Evolutionary conservation across 495 filamentous ascomycete species (phyloP).

Genomic region (Hypoxylon subgilvum): DNA sequence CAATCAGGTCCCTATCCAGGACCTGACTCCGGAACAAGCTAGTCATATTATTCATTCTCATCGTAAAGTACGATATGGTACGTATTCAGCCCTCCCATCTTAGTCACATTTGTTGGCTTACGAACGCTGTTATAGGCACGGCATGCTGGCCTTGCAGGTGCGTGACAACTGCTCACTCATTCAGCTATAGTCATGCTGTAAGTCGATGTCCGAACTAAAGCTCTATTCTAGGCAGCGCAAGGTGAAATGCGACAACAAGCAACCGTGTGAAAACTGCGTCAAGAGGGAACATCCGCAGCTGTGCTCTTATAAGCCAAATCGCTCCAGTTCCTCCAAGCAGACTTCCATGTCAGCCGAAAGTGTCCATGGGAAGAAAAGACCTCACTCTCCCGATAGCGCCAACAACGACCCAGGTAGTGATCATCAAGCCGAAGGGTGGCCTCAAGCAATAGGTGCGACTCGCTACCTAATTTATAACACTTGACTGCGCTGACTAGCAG

Average conservation of each 20-base stretch:
- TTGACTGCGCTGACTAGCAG: conserved; percentile 33
- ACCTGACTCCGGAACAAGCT: conserved; percentile 62
- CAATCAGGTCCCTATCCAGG: conserved; percentile 50
- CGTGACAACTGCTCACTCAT: not conserved
- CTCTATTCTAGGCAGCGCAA: conserved; percentile 63
- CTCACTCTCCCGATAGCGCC: conserved; percentile 52
- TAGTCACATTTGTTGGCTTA: conserved; percentile 19
- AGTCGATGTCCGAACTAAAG: conserved; percentile 17
- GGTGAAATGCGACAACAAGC: conserved; percentile 76
- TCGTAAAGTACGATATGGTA: conserved; percentile 65
- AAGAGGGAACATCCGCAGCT: conserved; percentile 74
- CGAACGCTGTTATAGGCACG: conserved; percentile 49
- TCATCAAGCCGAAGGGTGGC: conserved; percentile 48
- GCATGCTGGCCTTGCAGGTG: conserved; percentile 71
- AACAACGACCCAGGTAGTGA: conserved; percentile 48
- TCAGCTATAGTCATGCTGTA: not conserved
- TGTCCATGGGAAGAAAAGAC: conserved; percentile 49
- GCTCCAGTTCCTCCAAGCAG: conserved; percentile 59
- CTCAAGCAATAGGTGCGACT: conserved; percentile 49
- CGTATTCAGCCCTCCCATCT: conserved; percentile 28
- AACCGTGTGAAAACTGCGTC: conserved; percentile 74
- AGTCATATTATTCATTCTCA: conserved; percentile 65
- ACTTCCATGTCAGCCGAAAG: conserved; percentile 41
- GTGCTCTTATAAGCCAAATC: conserved; percentile 74
- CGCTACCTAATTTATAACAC: conserved; percentile 12